These are phyloP conservation scores for Daldinia sp. DNA, from an alignment of 2,329 filamentous ascomycete genomes.

Conservation along the genomic window DNA sequence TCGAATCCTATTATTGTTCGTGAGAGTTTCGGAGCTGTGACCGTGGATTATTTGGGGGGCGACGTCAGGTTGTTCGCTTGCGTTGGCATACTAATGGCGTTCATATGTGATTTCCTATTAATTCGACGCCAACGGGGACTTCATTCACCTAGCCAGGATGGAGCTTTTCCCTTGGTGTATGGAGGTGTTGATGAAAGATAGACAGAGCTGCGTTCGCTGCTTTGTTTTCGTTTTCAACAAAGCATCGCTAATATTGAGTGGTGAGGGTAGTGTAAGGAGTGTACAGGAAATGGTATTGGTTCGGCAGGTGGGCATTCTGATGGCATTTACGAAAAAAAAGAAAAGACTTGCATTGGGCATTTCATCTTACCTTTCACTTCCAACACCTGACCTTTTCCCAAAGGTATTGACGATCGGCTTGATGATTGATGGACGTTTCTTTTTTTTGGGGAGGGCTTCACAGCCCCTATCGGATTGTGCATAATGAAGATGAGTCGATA, in stretches of 20 bases:
- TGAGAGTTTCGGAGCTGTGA: neutral
- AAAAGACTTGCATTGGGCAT: slow-evolving; percentile 29
- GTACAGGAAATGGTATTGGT: slow-evolving; percentile 28
- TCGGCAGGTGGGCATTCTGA: slow-evolving; percentile 33
- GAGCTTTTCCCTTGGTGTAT: slow-evolving; percentile 29
- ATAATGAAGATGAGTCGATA: slow-evolving; percentile 26
- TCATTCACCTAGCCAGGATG: slow-evolving; percentile 19
- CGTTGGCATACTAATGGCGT: slow-evolving; percentile 17
- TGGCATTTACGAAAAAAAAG: slow-evolving; percentile 37
- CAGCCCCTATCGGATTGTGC: slow-evolving; percentile 25
- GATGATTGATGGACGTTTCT: slow-evolving; percentile 28
- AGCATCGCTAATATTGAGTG: slow-evolving; percentile 30
- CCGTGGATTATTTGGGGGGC: slow-evolving; percentile 12
- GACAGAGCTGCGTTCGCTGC: slow-evolving; percentile 24
- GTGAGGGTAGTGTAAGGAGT: slow-evolving; percentile 16
- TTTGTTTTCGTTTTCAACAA: slow-evolving; percentile 30
- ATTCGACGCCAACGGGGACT: slow-evolving; percentile 12
- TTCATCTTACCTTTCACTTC: slow-evolving; percentile 24
- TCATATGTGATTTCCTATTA: slow-evolving; percentile 21
- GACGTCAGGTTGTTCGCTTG: slow-evolving; percentile 16
- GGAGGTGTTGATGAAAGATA: slow-evolving; percentile 28
- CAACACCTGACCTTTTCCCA: slow-evolving; percentile 17
- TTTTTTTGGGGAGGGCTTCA: slow-evolving; percentile 6
- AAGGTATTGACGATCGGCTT: slow-evolving; percentile 31
- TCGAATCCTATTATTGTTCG: neutral